Percentiles rank a stretch among this genome's conserved stretches.
Evolutionary conservation across 495 filamentous ascomycete species (phyloP).

Genomic region (Pyronema domesticum): DNA sequence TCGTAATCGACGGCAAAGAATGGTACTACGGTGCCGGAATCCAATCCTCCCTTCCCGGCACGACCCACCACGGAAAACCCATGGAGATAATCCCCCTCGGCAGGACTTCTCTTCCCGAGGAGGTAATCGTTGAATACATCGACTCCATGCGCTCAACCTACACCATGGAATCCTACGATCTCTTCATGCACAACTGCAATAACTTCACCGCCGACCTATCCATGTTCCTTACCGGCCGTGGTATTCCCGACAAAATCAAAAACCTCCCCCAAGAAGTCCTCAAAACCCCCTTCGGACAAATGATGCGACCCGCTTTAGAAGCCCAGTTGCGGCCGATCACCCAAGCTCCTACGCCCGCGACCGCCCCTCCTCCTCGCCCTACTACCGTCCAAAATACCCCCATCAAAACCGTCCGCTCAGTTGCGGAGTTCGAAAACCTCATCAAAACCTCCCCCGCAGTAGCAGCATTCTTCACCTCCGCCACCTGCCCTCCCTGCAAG

Average conservation of each 20-base stretch:
- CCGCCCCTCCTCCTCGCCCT: slow-evolving; percentile 12
- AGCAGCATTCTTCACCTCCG: slow-evolving; percentile 81
- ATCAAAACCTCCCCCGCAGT: slow-evolving; percentile 43
- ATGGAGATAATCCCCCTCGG: slow-evolving; percentile 63
- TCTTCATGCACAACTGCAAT: slow-evolving; percentile 84
- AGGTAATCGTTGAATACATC: slow-evolving; percentile 77
- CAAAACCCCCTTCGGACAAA: slow-evolving; percentile 76
- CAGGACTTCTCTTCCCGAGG: slow-evolving; percentile 56
- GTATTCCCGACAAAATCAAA: slow-evolving; percentile 77
- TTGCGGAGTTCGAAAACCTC: slow-evolving; percentile 41
- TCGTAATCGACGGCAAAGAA: slow-evolving; percentile 62
- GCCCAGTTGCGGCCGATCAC: slow-evolving; percentile 36
- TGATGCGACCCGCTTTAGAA: slow-evolving; percentile 70
- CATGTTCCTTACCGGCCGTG: slow-evolving; percentile 76
- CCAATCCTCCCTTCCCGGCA: slow-evolving; percentile 58
- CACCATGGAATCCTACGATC: slow-evolving; percentile 43
- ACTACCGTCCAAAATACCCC: slow-evolving; percentile 12
- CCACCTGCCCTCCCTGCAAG: slow-evolving; percentile 74
- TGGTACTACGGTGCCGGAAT: slow-evolving; percentile 61
- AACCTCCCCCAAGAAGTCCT: slow-evolving; percentile 74
- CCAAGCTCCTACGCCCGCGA: slow-evolving; percentile 10
- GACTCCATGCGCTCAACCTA: slow-evolving; percentile 68
- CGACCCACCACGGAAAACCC: slow-evolving; percentile 68
- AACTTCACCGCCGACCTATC: slow-evolving; percentile 92
- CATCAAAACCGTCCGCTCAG: slow-evolving; percentile 14